Conservation (phyloP, 1,139 yeast genomes). For the Debaryomycetaceae sp. region DNA sequence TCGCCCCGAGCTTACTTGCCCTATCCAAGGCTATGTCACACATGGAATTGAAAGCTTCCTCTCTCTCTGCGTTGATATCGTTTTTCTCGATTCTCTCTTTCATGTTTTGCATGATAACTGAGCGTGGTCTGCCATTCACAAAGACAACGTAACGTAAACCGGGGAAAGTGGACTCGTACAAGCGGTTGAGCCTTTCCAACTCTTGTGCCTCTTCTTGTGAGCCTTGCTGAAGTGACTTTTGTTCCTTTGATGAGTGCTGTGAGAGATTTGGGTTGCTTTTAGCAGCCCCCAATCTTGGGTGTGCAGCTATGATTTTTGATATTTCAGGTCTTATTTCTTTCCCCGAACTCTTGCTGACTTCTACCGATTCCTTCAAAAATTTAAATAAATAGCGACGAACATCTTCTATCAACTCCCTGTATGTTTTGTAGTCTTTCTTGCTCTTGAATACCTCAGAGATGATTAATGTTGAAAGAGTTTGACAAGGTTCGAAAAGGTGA, state of each 20-base stretch:
- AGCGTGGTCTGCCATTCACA: conserved; percentile 76
- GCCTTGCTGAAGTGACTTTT: conserved; percentile 51
- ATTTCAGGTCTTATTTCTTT: conserved; percentile 27
- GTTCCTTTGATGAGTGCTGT: conserved; percentile 68
- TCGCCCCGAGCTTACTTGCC: conserved; percentile 47
- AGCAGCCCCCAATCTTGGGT: conserved; percentile 81
- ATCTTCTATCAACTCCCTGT: conserved; percentile 50
- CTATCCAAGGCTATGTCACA: conserved; percentile 87
- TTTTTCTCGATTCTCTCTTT: conserved; percentile 51
- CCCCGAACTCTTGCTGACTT: conserved; percentile 14
- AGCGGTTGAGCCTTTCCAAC: conserved; percentile 51
- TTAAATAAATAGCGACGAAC: conserved; percentile 37
- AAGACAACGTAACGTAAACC: conserved; percentile 88
- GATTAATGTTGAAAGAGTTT: conserved; percentile 44
- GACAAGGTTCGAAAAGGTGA: conserved; percentile 68
- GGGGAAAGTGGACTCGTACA: conserved; percentile 69
- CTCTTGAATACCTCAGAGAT: conserved; percentile 26
- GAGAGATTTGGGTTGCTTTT: conserved; percentile 46
- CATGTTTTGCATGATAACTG: conserved; percentile 67
- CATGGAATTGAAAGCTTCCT: conserved; percentile 76
- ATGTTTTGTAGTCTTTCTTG: conserved; percentile 20
- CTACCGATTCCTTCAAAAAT: conserved; percentile 24
- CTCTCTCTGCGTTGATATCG: conserved; percentile 52
- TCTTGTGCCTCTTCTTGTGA: conserved; percentile 45
- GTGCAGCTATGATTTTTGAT: conserved; percentile 68